These are phyloP conservation scores for Kondoa malvinella DNA, from an alignment of 768 basidiomycete genomes.

Conservation along the genomic window DNA sequence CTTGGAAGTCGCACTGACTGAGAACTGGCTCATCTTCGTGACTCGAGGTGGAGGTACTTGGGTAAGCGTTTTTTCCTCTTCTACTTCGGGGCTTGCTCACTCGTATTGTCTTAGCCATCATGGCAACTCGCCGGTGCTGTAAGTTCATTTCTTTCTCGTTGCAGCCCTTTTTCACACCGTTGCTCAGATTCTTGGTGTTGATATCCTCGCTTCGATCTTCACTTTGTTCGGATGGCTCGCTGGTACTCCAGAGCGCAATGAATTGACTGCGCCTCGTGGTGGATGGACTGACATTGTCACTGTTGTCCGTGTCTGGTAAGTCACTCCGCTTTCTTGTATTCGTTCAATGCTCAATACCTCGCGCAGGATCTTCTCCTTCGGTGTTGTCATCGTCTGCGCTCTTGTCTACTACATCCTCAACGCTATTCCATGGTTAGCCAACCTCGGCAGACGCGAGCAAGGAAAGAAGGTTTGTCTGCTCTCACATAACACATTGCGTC, in stretches of 20 bases:
- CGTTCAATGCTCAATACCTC: too few relatives aligned
- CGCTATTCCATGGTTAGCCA: constrained; percentile 35
- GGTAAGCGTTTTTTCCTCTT: too few relatives aligned
- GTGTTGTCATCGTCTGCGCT: constrained; percentile 33
- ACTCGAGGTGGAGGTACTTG: constrained; percentile 28
- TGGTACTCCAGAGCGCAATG: constrained; percentile 27
- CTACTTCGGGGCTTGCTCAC: too few relatives aligned
- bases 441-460: constrained; percentile 31
- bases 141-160: neutral
- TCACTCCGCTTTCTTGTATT: too few relatives aligned
- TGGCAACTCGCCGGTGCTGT: neutral
- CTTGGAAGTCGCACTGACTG: constrained; percentile 39
- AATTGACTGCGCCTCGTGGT: constrained; percentile 12
- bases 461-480: constrained; percentile 5
- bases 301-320: constrained; percentile 36
- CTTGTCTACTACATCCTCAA: constrained; percentile 34
- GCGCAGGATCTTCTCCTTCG: constrained; percentile 36
- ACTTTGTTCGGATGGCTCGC: constrained; percentile 36
- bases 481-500: constrained; percentile 6
- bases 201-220: constrained; percentile 37
- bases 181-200: constrained; percentile 25
- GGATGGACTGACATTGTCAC: constrained; percentile 30
- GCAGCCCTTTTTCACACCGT: neutral
- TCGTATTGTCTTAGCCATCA: constrained; percentile 31
- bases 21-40: constrained; percentile 32